Evolutionary conservation across 1,284 basidiomycete species (phyloP).

Genomic region (Moesziomyces aphidis): DNA sequence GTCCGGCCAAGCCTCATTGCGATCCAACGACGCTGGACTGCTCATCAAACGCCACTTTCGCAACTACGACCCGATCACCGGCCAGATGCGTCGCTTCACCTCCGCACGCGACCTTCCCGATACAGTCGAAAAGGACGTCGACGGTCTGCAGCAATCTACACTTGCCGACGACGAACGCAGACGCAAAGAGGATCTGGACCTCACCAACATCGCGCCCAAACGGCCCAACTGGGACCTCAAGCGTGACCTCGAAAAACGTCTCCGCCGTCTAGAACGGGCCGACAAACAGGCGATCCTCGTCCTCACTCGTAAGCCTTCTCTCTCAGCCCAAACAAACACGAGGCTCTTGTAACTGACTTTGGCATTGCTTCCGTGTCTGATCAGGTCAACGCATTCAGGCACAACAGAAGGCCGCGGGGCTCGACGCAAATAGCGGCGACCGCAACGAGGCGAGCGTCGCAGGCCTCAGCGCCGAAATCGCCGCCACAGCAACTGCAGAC

Average conservation of each 20-base stretch:
- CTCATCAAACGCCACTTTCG: conserved; percentile 64
- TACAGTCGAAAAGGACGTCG: conserved; percentile 87
- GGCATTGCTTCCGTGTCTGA: not conserved
- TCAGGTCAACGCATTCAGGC: conserved; percentile 39
- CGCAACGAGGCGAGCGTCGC: conserved; percentile 19
- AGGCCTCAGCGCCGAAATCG: conserved; percentile 34
- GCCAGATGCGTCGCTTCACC: conserved; percentile 67
- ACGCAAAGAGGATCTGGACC: conserved; percentile 86
- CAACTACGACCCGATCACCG: conserved; percentile 66
- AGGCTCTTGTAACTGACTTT: not conserved
- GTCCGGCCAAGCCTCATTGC: conserved; percentile 1
- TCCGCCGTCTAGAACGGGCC: conserved; percentile 85
- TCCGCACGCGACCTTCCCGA: conserved; percentile 76
- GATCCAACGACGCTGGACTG: conserved; percentile 2
- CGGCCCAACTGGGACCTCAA: conserved; percentile 97
- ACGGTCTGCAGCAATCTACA: conserved; percentile 84
- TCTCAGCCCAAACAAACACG: conserved; percentile 3
- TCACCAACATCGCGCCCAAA: conserved; percentile 96
- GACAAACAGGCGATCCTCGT: conserved; percentile 92
- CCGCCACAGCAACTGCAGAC: conserved; percentile 32
- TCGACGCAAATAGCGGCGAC: conserved; percentile 15
- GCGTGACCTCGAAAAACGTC: conserved; percentile 89
- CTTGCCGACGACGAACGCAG: conserved; percentile 85
- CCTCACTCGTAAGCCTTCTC: conserved; percentile 78
- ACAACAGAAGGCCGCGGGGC: conserved; percentile 33